Base-by-base conservation (phyloP, 345 rosid species). In the Citrus trifoliata region DNA sequence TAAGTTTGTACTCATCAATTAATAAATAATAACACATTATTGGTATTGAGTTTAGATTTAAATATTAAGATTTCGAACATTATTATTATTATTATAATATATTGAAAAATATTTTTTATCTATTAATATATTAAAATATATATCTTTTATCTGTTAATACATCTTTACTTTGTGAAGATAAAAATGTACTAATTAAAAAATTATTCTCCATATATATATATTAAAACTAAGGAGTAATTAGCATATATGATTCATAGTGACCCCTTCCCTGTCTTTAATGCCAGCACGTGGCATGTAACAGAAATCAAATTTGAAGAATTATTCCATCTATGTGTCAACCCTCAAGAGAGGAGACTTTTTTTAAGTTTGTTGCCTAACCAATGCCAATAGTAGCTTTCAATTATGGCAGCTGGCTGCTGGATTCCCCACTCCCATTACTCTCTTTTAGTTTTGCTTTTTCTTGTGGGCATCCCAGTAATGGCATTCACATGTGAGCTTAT, bases 401-500 rank as follows among this genome's bases (percentile, higher is more conserved):
- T 48, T 46, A 7, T 30, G 78, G 42, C 62, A 63, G 33, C 78
- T 64, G 66, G 25, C 74, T 60, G 21, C 21, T 25, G 18, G 51
- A 16, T 12, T 46, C 51, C 51, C 51, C 0, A 0, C 5, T 12
- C 13, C 51, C 51, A 12, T 46, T 24, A 3, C 38, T 24, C 35
- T 19, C 30, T 25, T 33, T 25, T 7, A 14, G 16, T 33, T 33
- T 24, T 73, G 13, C 18, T 73, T 33, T 37, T 14, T 9, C 70
- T 32, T 19, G 13, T 30, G 12, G 70, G 53, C 16, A 18, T 38
- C 61, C 10, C 46, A 46, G 62, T 79, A 83, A 63, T 79, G 84
- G 82, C 58, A 59, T 67, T 66, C 87, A 82, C 86, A 65, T 77
- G 81, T 79, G 69, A 55, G 72, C 74, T 62, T 0, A n/a, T n/a